These are phyloP conservation scores for Sistotremastrum niveocremeum DNA, from an alignment of 768 basidiomycete genomes.

Conservation along the genomic window DNA sequence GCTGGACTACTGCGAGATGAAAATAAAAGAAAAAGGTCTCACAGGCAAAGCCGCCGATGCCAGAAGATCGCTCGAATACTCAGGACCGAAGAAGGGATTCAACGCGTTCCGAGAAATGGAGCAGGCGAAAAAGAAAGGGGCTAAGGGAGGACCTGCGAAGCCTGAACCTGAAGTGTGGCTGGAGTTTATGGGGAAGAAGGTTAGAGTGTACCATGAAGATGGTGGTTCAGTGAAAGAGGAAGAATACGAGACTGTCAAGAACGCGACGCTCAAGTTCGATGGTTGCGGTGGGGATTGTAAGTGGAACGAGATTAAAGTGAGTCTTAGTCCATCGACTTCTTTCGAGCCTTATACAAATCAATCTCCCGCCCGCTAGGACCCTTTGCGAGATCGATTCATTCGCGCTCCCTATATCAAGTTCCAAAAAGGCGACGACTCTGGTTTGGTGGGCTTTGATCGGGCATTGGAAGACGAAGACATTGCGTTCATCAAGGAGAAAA, in stretches of 20 bases:
- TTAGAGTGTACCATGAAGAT: conserved; percentile 50
- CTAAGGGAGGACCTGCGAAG: conserved; percentile 13
- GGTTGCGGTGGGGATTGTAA: conserved; percentile 43
- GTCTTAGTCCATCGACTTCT: conserved; percentile 1
- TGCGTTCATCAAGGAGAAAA: conserved; percentile 46
- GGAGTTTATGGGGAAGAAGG: conserved; percentile 59
- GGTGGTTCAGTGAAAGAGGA: conserved; percentile 17
- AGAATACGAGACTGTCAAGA: conserved; percentile 20
- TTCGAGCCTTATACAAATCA: not conserved
- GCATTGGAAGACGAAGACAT: conserved; percentile 60
- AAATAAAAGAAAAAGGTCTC: conserved; percentile 88
- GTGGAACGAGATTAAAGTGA: conserved; percentile 48
- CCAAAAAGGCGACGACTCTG: conserved; percentile 29
- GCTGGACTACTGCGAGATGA: conserved; percentile 88
- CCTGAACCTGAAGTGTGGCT: conserved; percentile 47
- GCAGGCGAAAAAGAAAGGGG: conserved; percentile 24
- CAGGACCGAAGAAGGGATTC: conserved; percentile 38
- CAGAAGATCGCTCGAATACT: conserved; percentile 40
- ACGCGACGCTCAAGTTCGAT: conserved; percentile 34
- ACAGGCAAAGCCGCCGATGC: conserved; percentile 54
- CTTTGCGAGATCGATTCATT: conserved; percentile 33
- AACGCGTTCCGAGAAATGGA: conserved; percentile 68
- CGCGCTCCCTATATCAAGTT: conserved; percentile 36
- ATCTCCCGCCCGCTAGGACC: conserved; percentile 18
- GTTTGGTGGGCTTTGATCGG: conserved; percentile 46